Base-by-base conservation (phyloP, 2,329 filamentous ascomycete species). In the Eutypa lata region DNA sequence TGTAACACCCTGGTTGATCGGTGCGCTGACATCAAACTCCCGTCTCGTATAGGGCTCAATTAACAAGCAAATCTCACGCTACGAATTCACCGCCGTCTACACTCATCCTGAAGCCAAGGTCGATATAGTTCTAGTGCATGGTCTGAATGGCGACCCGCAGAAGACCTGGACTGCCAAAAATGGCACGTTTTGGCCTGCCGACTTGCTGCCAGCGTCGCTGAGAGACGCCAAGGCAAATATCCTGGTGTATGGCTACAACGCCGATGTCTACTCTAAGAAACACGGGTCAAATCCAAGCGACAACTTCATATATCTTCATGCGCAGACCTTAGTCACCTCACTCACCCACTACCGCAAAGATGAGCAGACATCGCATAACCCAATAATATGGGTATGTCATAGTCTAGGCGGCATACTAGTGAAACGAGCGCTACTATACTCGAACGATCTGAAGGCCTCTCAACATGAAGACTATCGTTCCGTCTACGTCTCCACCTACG, bases 361-460 rank as follows among this genome's bases (percentile, higher is more conserved):
- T 58, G 77, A 81, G 56, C 74, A 79, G 49, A 82, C 81, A 5
- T 71, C 74, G 33, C 75, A 78, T 22, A 82, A 85, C 44, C 86
- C 88, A 5, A 89, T 92, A 60, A 85, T 92, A 55, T 92, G 88
- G 76, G 81, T 91, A 35, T 87, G 81, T 48, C 88, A 91, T 68
- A 89, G 86, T 49, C 74, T 91, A 2, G 89, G 88, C 3, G 89
- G 88, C 7, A 82, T 91, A 54, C 73, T 91, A 2, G 79, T 88
- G 49, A 91, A 91, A 68, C 76, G 85, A 46, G 84, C 86, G 1
- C 71, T 91, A 47, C 77, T 88, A 48, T 84, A 88, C 65, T 87
- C 85, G 45, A 80, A 82, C 58, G 86, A 84, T 61, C 66, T 88
- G 13, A 76, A 75, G 7, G 78, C 77, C 40, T 77, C 80, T 52